A percentile compares a stretch with the other conserved stretches of the same genome.
phyloP scores from a whole-genome alignment of 495 filamentous ascomycete genomes.

The Barbatosphaeria neglecta region DNA sequence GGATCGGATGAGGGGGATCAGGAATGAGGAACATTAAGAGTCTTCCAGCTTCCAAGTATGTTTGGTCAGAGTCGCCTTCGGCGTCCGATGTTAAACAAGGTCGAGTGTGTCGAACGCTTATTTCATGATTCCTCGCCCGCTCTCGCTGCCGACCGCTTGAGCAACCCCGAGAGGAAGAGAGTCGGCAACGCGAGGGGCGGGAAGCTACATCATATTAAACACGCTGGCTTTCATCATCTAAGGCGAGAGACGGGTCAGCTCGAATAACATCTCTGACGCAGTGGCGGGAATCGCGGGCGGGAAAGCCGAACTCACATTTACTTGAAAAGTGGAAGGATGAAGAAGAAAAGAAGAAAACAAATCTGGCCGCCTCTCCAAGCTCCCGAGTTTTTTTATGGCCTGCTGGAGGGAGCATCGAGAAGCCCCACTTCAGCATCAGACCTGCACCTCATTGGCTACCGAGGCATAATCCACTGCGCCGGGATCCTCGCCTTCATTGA shows the following conservation, averaged over 20 bases:
- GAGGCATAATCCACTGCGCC: too few relatives aligned
- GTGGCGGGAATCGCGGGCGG: not conserved
- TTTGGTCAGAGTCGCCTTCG: conserved; percentile 89
- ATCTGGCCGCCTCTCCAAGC: conserved; percentile 4
- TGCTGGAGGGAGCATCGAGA: not conserved
- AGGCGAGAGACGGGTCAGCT: not conserved
- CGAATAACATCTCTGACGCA: not conserved
- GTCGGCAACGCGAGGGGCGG: conserved; percentile 54
- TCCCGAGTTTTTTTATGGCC: not conserved
- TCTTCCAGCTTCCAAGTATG: conserved; percentile 23
- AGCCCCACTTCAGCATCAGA: not conserved
- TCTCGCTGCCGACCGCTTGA: conserved; percentile 71
- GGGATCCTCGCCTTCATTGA: too few relatives aligned
- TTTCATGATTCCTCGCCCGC: conserved; percentile 68
- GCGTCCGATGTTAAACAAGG: conserved; percentile 97
- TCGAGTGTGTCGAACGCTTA: conserved; percentile 95
- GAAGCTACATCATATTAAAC: conserved; percentile 73
- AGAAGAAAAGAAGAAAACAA: conserved; percentile 47
- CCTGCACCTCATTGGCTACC: not conserved
- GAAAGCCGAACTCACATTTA: conserved; percentile 61
- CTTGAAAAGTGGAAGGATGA: conserved; percentile 98
- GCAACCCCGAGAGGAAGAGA: conserved; percentile 78
- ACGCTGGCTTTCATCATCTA: conserved; percentile 99
- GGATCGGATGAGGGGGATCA: too few relatives aligned
- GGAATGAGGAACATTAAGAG: too few relatives aligned